A percentile compares a stretch with the other conserved stretches of the same genome.
Evolutionary conservation across 2,329 filamentous ascomycete genomes (phyloP).

Genomic region (Xylariaceae sp.): DNA sequence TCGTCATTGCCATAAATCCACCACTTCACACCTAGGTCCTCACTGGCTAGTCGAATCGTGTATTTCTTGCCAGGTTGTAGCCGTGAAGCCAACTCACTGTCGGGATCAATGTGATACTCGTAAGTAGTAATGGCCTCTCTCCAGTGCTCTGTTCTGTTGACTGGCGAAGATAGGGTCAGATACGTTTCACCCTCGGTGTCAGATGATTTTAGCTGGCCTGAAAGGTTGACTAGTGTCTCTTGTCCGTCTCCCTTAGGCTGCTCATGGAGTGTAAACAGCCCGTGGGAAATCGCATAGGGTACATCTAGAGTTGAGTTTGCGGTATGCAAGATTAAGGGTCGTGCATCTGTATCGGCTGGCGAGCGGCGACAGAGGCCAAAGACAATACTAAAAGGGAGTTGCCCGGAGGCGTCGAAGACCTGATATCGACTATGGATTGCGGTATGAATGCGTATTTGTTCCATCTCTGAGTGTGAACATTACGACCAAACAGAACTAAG

Average conservation of each 20-base stretch:
- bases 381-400: constrained; percentile 18
- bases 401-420: constrained; percentile 6
- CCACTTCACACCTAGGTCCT: constrained; percentile 21
- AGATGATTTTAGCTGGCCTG: not conserved
- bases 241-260: constrained; percentile 3
- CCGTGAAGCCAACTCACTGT: constrained; percentile 18
- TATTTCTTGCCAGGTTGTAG: constrained; percentile 18
- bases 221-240: not conserved
- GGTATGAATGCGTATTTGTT: constrained; percentile 10
- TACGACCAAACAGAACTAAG: not conserved
- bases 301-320: constrained; percentile 16
- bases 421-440: constrained; percentile 10
- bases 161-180: constrained; percentile 16
- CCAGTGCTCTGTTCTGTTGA: constrained; percentile 10
- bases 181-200: constrained; percentile 7
- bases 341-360: constrained; percentile 12
- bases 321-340: constrained; percentile 15
- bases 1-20: constrained; percentile 12
- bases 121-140: constrained; percentile 9
- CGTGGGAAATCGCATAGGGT: constrained; percentile 18
- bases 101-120: constrained; percentile 14
- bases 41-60: constrained; percentile 10
- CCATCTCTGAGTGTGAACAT: not conserved
- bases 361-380: constrained; percentile 20
- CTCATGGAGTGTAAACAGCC: constrained; percentile 18